A percentile compares a stretch with the other conserved stretches of the same genome.
These are phyloP conservation scores for Torulaspora quercuum DNA, from an alignment of 805 yeast genomes.

Conservation along the genomic window DNA sequence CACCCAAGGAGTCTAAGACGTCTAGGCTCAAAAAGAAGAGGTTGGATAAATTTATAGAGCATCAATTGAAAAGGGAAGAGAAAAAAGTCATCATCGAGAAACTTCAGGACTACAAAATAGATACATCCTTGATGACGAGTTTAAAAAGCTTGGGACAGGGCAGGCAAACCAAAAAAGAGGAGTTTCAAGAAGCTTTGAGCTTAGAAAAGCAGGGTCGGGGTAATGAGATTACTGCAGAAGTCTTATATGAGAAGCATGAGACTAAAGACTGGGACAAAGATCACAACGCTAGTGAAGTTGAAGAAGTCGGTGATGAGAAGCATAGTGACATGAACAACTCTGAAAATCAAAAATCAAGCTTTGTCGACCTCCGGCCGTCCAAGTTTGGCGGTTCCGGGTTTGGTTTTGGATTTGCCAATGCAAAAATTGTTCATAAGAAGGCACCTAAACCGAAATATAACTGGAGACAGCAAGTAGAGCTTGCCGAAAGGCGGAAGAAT, in stretches of 20 bases:
- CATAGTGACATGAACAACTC: slow-evolving; percentile 17
- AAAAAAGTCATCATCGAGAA: slow-evolving; percentile 72
- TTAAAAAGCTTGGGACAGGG: slow-evolving; percentile 79
- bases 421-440: slow-evolving; percentile 45
- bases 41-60: slow-evolving; percentile 87
- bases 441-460: slow-evolving; percentile 54
- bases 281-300: slow-evolving; percentile 19
- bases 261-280: slow-evolving; percentile 57
- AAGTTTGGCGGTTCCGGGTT: slow-evolving; percentile 57
- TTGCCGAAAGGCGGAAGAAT: slow-evolving; percentile 43
- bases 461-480: slow-evolving; percentile 63
- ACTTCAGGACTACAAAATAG: slow-evolving; percentile 58
- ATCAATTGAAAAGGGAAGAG: slow-evolving; percentile 85
- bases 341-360: slow-evolving; percentile 38
- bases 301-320: slow-evolving; percentile 25
- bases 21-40: slow-evolving; percentile 72
- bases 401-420: slow-evolving; percentile 66
- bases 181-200: slow-evolving; percentile 68
- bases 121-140: slow-evolving; percentile 64
- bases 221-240: slow-evolving; percentile 54
- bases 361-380: slow-evolving; percentile 69
- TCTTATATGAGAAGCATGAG: slow-evolving; percentile 66
- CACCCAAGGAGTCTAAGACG: slow-evolving; percentile 63
- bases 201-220: slow-evolving; percentile 69
- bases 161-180: slow-evolving; percentile 60